Evolutionary conservation across 106 monocot species (phyloP).

Genomic region (Allium sativum): DNA sequence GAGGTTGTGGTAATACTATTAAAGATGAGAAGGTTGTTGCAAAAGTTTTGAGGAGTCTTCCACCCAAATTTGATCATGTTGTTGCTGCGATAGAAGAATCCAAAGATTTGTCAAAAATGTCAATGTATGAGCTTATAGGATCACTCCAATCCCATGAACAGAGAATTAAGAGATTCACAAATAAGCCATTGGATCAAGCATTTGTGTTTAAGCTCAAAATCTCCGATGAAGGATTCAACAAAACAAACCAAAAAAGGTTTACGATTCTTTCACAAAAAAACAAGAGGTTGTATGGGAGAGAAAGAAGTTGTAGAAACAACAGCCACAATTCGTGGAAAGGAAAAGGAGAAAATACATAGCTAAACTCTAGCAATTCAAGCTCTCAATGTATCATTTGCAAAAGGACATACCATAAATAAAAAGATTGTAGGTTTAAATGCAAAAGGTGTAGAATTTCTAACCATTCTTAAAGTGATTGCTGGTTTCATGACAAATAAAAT

Average conservation of each 20-base stretch:
- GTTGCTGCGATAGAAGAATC: not conserved
- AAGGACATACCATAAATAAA: not conserved
- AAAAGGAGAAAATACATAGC: not conserved
- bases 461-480: not conserved
- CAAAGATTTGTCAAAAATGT: not conserved
- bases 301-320: not conserved
- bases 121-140: not conserved
- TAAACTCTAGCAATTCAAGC: not conserved
- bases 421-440: constrained; percentile 5
- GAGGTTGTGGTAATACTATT: not conserved
- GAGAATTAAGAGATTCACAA: not conserved
- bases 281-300: not conserved
- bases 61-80: not conserved
- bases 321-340: not conserved
- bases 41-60: not conserved
- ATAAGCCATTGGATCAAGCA: not conserved
- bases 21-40: not conserved
- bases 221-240: not conserved
- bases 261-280: not conserved
- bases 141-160: not conserved
- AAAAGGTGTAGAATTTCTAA: no score
- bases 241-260: not conserved
- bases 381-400: not conserved
- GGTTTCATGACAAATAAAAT: not conserved
- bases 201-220: not conserved